These are phyloP conservation scores for Aspergillus baeticus DNA, from an alignment of 495 filamentous ascomycete genomes.

Conservation along the genomic window DNA sequence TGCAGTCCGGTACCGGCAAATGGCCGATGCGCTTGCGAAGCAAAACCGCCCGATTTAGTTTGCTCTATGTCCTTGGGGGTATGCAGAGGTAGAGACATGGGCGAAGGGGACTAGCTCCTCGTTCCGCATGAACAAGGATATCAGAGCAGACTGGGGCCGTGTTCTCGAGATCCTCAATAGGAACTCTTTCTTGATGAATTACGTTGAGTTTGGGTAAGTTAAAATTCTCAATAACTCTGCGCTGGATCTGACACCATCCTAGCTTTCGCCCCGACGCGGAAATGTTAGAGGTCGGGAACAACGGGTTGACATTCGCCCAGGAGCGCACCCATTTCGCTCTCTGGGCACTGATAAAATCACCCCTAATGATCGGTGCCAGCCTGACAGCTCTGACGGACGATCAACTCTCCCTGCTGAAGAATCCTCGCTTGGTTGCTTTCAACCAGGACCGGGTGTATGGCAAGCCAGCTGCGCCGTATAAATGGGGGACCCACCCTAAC, in stretches of 20 bases:
- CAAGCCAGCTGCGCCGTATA: no score
- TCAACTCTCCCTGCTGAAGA: neutral
- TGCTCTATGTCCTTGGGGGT: no score
- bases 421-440: neutral
- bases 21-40: no score
- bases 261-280: no score
- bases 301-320: slow-evolving; percentile 46
- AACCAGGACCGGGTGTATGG: no score
- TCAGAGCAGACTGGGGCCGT: slow-evolving; percentile 19
- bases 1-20: no score
- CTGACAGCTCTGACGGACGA: neutral
- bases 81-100: slow-evolving; percentile 37
- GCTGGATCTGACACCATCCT: no score
- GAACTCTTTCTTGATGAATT: no score
- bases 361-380: slow-evolving; percentile 26
- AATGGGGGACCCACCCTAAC: no score
- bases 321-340: slow-evolving; percentile 34
- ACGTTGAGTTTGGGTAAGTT: slow-evolving; percentile 48
- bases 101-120: slow-evolving; percentile 55
- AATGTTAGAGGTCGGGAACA: slow-evolving; percentile 51
- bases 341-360: slow-evolving; percentile 37
- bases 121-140: slow-evolving; percentile 55
- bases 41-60: no score
- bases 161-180: no score
- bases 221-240: slow-evolving; percentile 27